A percentile compares a stretch with the other conserved stretches of the same genome.
Conservation (phyloP, 306 rosid genomes). For the Fagus crenata region DNA sequence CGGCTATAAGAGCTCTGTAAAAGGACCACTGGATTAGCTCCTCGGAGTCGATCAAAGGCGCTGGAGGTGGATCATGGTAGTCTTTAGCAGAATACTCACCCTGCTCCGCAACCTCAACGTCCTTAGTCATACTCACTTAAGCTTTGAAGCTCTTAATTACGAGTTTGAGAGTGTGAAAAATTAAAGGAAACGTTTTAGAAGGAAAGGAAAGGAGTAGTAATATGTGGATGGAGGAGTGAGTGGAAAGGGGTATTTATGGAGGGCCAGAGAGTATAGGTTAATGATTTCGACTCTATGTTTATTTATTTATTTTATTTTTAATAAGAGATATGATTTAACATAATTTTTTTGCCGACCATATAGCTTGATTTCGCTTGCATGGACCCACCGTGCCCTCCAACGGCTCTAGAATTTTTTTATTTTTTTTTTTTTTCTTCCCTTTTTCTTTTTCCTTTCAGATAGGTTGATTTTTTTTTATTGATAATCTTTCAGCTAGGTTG, state of each 20-base stretch:
- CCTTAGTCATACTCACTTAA: slow-evolving; percentile 53
- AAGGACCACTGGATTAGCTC: slow-evolving; percentile 80
- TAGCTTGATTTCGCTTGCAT: slow-evolving; percentile 65
- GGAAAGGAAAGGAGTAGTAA: not conserved
- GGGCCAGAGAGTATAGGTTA: slow-evolving; percentile 24
- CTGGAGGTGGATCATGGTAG: slow-evolving; percentile 89
- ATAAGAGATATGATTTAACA: slow-evolving; percentile 29
- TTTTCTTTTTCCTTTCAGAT: too few relatives aligned
- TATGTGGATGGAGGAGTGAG: slow-evolving; percentile 15
- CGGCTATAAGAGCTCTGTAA: slow-evolving; percentile 83
- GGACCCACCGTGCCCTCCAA: slow-evolving; percentile 51
- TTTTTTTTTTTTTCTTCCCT: not conserved
- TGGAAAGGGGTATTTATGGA: slow-evolving; percentile 56
- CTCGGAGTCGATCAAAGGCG: slow-evolving; percentile 53
- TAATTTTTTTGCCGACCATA: slow-evolving; percentile 57
- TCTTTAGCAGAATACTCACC: slow-evolving; percentile 61
- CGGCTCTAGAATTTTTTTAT: slow-evolving; percentile 37
- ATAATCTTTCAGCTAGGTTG: not conserved
- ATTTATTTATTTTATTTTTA: not conserved
- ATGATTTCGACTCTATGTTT: slow-evolving; percentile 24
- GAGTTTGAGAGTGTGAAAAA: not conserved
- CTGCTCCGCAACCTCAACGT: slow-evolving; percentile 65
- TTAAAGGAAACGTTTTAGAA: not conserved
- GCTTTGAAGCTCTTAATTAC: not conserved
- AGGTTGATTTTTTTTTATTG: not conserved